phyloP scores from a whole-genome alignment of 2,329 filamentous ascomycete species.

The Alternaria burnsii region DNA sequence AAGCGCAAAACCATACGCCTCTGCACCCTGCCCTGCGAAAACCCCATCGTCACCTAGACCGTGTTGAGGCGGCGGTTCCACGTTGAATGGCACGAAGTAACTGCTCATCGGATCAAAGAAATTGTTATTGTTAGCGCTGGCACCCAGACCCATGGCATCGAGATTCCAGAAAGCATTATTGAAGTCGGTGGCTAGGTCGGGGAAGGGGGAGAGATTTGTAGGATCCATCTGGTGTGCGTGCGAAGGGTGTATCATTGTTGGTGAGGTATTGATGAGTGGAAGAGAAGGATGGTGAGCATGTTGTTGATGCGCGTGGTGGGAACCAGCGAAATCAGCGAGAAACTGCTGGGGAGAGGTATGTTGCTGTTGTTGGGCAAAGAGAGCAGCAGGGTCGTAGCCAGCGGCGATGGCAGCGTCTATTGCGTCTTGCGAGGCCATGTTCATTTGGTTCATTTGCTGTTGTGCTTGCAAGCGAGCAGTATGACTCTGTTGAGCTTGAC shows the following conservation, averaged over 20 bases:
- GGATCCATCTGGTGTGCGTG: constrained; percentile 42
- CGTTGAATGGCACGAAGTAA: constrained; percentile 94
- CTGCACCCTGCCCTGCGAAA: constrained; percentile 29
- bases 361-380: constrained; percentile 38
- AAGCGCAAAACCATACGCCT: constrained; percentile 22
- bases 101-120: constrained; percentile 64
- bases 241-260: constrained; percentile 39
- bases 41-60: constrained; percentile 49
- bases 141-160: constrained; percentile 39
- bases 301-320: constrained; percentile 55
- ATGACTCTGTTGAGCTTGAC: constrained; percentile 33
- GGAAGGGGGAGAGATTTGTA: constrained; percentile 39
- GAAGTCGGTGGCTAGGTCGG: constrained; percentile 45
- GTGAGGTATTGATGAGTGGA: constrained; percentile 49
- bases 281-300: constrained; percentile 43
- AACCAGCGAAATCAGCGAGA: constrained; percentile 56
- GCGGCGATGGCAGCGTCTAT: constrained; percentile 37
- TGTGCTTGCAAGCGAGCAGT: constrained; percentile 40
- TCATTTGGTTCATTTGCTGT: constrained; percentile 41
- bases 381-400: constrained; percentile 39
- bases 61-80: constrained; percentile 70
- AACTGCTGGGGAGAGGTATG: constrained; percentile 42
- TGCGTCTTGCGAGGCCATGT: constrained; percentile 43
- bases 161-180: constrained; percentile 45
- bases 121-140: constrained; percentile 27